Evolutionary conservation across 208 protist species (phyloP), one percentile per base, ranked within the genome.

Genomic region (Wallacemonas sp.): DNA sequence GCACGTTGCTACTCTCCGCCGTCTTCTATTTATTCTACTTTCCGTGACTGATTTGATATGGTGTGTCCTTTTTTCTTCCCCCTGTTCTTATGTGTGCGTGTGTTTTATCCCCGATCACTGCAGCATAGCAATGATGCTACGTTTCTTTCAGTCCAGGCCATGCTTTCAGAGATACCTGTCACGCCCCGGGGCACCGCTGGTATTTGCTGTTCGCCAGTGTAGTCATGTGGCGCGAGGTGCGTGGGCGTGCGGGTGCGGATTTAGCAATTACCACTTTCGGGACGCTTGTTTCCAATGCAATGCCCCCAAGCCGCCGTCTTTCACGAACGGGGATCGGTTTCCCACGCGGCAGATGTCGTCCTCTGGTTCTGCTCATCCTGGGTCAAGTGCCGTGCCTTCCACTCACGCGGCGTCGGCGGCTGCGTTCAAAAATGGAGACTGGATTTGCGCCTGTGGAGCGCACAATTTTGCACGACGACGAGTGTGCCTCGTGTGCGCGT

Each of bases 201-300:
- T 38, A 17, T 4, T 21, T 5, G 3, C 39, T 2, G 12, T 4
- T 33, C 41, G 56, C 17, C 46, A 60, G 49, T 62, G 53, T 15
- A 49, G 36, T 39, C 36, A 41, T 14, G 56, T 44, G 19, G 1
- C 62, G 6, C 30, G 34, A 21, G 36, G 21, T 56, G 56, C 80
- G 36, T 94, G 88, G 84, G 74, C 49, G 24, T 94, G 88, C 58
- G 26, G 56, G 6, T 94, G 88, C 64, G 88, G 88, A 6, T 88
- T 94, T 51, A 62, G 53, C 22, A 94, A 94, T 59, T 91, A 83
- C 55, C 63, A 69, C 11, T 91, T 86, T 30, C 81, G 84, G 11
- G 24, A 34, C 4, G 44, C 68, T 33, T 94, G 88, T 60, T 91
- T 91, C 69, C 73, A 84, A 39, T 94, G 88, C 62, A 71, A 81